Evolutionary conservation across 768 basidiomycete species (phyloP).

Genomic region (Nidula microcarpa): DNA sequence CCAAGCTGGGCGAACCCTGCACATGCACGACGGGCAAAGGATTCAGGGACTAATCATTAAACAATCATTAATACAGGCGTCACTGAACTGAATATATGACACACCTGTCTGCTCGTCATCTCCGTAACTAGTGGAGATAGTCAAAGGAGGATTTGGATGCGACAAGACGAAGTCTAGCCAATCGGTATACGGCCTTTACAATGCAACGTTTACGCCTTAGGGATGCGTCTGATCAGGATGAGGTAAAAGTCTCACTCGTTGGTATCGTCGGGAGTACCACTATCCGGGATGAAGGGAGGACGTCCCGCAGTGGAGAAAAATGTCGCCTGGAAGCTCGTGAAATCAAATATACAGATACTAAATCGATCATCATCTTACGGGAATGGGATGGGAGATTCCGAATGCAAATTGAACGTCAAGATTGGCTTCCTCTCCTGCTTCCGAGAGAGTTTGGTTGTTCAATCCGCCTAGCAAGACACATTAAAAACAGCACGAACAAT

Average conservation of each 20-base stretch:
- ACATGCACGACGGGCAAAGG: conserved; percentile 54
- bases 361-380: neutral
- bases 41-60: conserved; percentile 41
- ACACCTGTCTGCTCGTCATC: conserved; percentile 67
- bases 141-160: conserved; percentile 43
- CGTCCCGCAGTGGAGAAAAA: conserved; percentile 61
- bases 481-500: conserved; percentile 6
- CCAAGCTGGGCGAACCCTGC: conserved; percentile 56
- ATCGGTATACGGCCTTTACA: conserved; percentile 29
- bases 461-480: conserved; percentile 57
- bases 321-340: conserved; percentile 26
- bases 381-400: conserved; percentile 37
- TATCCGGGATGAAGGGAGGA: conserved; percentile 55
- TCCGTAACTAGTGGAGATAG: conserved; percentile 66
- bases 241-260: conserved; percentile 39
- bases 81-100: conserved; percentile 1
- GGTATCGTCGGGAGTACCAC: conserved; percentile 26
- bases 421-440: conserved; percentile 59
- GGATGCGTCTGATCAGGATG: too few species aligned
- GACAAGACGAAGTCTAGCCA: conserved; percentile 58
- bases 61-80: neutral
- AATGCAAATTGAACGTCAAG: conserved; percentile 62
- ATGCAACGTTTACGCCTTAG: too few species aligned
- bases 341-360: too few species aligned
- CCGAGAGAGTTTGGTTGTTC: conserved; percentile 48